Base-by-base conservation (phyloP, 2,329 filamentous ascomycete species). In the Colletotrichum chlorophyti region DNA sequence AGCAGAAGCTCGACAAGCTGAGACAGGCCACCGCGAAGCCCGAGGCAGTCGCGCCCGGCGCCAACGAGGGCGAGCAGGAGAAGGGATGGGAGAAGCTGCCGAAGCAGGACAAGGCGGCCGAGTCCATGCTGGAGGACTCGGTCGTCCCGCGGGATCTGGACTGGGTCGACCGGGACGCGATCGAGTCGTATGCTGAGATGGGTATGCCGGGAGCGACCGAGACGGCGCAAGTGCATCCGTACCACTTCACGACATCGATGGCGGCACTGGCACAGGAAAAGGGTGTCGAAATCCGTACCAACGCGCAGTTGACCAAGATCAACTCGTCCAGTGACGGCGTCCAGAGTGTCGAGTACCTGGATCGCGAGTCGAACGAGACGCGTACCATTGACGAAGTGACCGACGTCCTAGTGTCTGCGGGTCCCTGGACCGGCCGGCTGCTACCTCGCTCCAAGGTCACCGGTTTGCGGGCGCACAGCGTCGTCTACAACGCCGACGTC, bases 221-320 rank as follows among this genome's bases (percentile, higher is more conserved):
- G 61, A 98, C 95, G 2, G 91, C 95, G 0, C 95, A 99, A 74
- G 94, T 98, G 3, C 94, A 99, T 68, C 95, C 95, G 0, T 91
- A 89, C 61, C 87, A 92, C 40, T 98, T 99, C 70, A 98, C 95
- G 0, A 94, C 86, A 0, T 82, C 87, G 14, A 96, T 98, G 73
- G 91, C 91, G 5, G 79, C 85, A 37, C 80, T 97, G 11, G 93
- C 94, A 0, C 76, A 83, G 53, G 84, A 91, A 48, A 83, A 81
- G 23, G 91, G 91, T 3, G 86, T 83, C 63, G 83, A 88, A 19
- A 81, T 97, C 50, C 79, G 85, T 26, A 79, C 89, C 38, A 87
- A 88, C 9, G 83, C 85, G 2, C 77, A 79, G 58, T 93, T 93
- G 3, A 91, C 85, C 3, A 77, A 76, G 14, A 90, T 97, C 61